Evolutionary conservation across 805 yeast species (phyloP).

Genomic region (Saccharomycopsis amapae): DNA sequence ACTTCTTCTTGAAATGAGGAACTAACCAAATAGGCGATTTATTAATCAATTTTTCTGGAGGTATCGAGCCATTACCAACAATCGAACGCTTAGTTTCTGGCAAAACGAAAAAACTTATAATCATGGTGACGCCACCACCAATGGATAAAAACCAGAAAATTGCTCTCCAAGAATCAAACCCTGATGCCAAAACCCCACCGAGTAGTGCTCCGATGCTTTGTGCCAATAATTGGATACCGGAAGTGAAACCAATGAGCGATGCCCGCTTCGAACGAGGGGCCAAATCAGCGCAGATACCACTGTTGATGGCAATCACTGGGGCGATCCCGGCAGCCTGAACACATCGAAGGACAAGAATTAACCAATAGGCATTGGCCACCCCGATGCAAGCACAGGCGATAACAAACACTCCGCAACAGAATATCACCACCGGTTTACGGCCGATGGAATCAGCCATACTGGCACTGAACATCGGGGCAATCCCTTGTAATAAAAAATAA

Average conservation of each 20-base stretch:
- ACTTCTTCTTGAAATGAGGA: constrained; percentile 26
- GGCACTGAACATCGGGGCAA: constrained; percentile 53
- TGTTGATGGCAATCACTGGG: constrained; percentile 62
- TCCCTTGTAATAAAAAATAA: constrained; percentile 62
- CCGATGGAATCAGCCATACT: constrained; percentile 41
- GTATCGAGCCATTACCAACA: constrained; percentile 68
- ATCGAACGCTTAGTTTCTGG: constrained; percentile 73
- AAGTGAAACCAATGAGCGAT: constrained; percentile 53
- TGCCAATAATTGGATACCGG: constrained; percentile 63
- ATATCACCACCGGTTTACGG: constrained; percentile 57
- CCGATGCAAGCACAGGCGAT: constrained; percentile 66
- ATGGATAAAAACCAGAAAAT: constrained; percentile 72
- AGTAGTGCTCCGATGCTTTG: constrained; percentile 76
- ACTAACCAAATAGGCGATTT: constrained; percentile 39
- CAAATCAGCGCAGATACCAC: constrained; percentile 71
- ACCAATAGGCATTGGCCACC: constrained; percentile 46
- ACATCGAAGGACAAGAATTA: constrained; percentile 60
- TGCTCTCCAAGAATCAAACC: constrained; percentile 58
- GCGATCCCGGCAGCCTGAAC: constrained; percentile 75
- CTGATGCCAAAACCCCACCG: constrained; percentile 45
- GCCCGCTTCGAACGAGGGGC: constrained; percentile 65
- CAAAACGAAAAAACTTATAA: constrained; percentile 33
- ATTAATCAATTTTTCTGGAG: constrained; percentile 39
- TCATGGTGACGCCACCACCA: constrained; percentile 43
- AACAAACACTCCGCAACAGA: constrained; percentile 48